These are phyloP conservation scores for Cylindrotheca fusiformis DNA, from an alignment of 108 stramenopile genomes.

Conservation along the genomic window DNA sequence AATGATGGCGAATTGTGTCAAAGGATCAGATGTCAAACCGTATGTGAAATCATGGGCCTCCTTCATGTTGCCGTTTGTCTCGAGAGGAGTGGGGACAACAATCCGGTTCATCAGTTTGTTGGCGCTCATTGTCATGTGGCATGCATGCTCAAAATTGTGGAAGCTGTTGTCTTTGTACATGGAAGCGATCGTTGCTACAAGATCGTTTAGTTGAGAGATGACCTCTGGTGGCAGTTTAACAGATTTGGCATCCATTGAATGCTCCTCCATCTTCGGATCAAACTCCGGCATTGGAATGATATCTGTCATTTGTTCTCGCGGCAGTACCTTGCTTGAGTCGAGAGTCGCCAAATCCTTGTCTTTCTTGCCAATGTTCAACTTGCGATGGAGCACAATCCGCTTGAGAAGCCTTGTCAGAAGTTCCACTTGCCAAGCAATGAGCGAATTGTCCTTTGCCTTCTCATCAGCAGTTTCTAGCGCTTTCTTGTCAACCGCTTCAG, in stretches of 20 bases:
- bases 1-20: no score
- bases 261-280: conserved; percentile 7
- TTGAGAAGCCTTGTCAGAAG: conserved; percentile 18
- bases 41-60: conserved; percentile 8
- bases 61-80: no score
- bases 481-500: background rate
- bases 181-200: conserved; percentile 26
- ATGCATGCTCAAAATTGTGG: conserved; percentile 58
- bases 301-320: conserved; percentile 17
- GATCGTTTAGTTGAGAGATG: conserved; percentile 17
- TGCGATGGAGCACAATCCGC: conserved; percentile 19
- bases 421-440: conserved; percentile 39
- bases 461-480: no score
- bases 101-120: conserved; percentile 43
- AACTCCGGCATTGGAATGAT: conserved; percentile 15
- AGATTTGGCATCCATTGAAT: conserved; percentile 1
- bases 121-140: conserved; percentile 46
- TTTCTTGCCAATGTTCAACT: background rate
- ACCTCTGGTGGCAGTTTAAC: conserved; percentile 16
- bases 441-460: no score
- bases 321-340: background rate
- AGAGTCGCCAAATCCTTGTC: background rate
- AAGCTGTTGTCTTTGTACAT: conserved; percentile 44
- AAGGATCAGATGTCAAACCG: no score
- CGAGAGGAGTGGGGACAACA: conserved; percentile 8